Base-by-base conservation (phyloP, 805 yeast genomes). In the Isabelozyma gotoi region DNA sequence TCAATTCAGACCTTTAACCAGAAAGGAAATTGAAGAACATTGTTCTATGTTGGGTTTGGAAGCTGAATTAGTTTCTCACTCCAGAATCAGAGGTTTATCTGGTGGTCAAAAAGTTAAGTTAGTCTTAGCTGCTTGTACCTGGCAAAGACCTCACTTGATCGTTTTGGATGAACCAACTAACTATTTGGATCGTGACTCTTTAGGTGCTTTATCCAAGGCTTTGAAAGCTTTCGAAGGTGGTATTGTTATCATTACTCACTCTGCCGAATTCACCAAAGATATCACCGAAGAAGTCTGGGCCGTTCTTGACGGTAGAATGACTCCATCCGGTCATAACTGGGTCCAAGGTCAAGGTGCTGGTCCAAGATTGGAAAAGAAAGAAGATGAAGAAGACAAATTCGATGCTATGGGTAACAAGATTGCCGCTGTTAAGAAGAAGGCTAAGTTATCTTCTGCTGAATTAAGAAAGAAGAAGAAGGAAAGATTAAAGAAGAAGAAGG, bases 361-460 rank as follows among this genome's bases (percentile, higher is more conserved):
- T 81, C 99, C 99, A 78, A 91, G 99, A 86, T 76, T 94, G 52
- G 94, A 88, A 73, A 85, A 91, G 89, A 91, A 92, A 82, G 96
- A 87, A 50, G 97, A 81, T 49, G 92, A 91, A 77, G 99, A 86
- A 73, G 98, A 92, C 74, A 88, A 91, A 79, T 92, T 94, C 80
- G 99, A 94, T 80, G 99, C 98, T 67, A 89, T 94, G 95, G 99
- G 99, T 82, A 94, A 94, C 96, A 94, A 94, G 95, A 84, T 94
- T 76, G 91, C 89, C 67, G 78, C 87, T 72, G 88, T 80, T 73
- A 88, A 90, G 87, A 94, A 94, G 95, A 91, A 87, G 85, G 81
- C 82, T 76, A 94, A 94, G 88, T 82, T 94, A 70, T 88, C 97
- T 60, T 90, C 98, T 71, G 97, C 99, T 58, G 99, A 94, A 78